Percentiles rank a stretch among this genome's conserved stretches.
These are phyloP conservation scores for Chaetomium globosum DNA, from an alignment of 2,329 filamentous ascomycete genomes.

Conservation along the genomic window DNA sequence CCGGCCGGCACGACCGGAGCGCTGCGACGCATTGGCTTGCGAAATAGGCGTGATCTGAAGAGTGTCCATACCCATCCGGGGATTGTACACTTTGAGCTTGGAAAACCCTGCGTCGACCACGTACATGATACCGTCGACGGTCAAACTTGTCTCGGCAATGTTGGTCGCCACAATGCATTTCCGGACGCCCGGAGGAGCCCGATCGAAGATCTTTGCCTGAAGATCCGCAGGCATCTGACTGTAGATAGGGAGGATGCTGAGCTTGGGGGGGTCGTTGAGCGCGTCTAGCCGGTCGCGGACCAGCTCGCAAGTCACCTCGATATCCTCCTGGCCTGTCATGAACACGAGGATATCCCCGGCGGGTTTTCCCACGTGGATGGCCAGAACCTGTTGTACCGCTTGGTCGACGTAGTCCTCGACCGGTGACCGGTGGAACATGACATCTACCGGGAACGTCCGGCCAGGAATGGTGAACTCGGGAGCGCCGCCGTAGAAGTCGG, in stretches of 20 bases:
- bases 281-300: constrained; percentile 84
- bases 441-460: constrained; percentile 93
- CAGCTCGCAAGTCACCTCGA: constrained; percentile 93
- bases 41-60: constrained; percentile 97
- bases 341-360: constrained; percentile 94
- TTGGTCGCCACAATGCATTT: constrained; percentile 99
- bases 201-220: constrained; percentile 96
- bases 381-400: constrained; percentile 91
- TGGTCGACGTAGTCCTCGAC: constrained; percentile 98
- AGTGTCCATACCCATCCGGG: constrained; percentile 98
- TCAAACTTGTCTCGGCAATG: constrained; percentile 96
- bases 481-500: constrained; percentile 91
- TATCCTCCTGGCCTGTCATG: constrained; percentile 99
- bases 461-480: constrained; percentile 97
- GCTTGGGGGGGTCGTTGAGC: constrained; percentile 90
- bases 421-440: constrained; percentile 91
- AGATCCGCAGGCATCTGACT: constrained; percentile 99
- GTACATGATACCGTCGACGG: constrained; percentile 98
- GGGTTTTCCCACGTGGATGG: constrained; percentile 94
- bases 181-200: constrained; percentile 82
- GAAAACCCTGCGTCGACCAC: constrained; percentile 96
- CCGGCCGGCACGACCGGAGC: constrained; percentile 88
- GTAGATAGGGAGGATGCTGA: constrained; percentile 96
- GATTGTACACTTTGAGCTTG: constrained; percentile 98
- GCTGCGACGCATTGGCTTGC: constrained; percentile 91